Evolutionary conservation across 441 rosid genomes (phyloP).

Genomic region (Capsella rubella): DNA sequence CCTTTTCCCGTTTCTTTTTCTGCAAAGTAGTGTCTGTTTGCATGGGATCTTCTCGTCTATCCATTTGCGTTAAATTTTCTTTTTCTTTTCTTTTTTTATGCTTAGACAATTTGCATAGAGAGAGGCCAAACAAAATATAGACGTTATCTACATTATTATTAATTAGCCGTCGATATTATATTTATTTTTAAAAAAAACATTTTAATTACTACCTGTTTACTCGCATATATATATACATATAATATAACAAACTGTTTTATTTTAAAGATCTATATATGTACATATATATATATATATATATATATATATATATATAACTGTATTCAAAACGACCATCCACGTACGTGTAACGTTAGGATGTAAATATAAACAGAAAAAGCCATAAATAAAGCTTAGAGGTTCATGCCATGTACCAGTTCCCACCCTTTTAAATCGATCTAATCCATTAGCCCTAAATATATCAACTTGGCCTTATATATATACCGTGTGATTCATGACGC

Average conservation of each 20-base stretch:
- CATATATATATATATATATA: no score
- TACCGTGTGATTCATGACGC: slow-evolving; percentile 36
- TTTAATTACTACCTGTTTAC: no score
- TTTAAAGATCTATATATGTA: no score
- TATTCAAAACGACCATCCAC: no score
- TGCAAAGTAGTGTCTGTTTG: slow-evolving; percentile 29
- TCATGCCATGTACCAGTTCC: slow-evolving; percentile 19
- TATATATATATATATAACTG: no score
- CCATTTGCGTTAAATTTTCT: slow-evolving; percentile 6
- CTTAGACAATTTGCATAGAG: neutral
- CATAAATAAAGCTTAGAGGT: slow-evolving; percentile 20
- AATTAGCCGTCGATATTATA: no score
- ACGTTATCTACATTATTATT: no score
- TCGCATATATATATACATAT: no score
- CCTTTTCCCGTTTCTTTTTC: slow-evolving; percentile 44
- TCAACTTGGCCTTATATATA: slow-evolving; percentile 25
- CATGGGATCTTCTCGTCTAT: slow-evolving; percentile 37
- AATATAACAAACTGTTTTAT: no score
- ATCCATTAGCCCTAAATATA: slow-evolving; percentile 32
- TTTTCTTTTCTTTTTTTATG: neutral
- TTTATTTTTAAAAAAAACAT: no score
- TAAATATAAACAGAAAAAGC: slow-evolving; percentile 18
- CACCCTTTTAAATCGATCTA: slow-evolving; percentile 30
- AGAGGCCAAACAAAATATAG: neutral
- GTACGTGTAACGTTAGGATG: neutral